phyloP scores from a whole-genome alignment of 192 early-diverging fungal genomes.

The Backusella westeae region DNA sequence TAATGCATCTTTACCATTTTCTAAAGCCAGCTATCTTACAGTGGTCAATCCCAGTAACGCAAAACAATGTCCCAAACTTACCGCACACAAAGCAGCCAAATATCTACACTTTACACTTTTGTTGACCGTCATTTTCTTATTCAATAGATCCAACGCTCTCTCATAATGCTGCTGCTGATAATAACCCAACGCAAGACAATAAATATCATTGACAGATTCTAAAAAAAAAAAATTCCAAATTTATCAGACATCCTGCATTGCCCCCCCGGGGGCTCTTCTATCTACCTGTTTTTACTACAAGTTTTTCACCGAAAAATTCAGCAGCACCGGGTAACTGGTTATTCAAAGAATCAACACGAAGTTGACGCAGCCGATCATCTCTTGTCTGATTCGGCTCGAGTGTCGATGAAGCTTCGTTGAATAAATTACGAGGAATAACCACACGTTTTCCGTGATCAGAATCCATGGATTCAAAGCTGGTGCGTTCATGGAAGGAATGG shows the following conservation, averaged over 20 bases:
- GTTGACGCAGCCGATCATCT: constrained; percentile 47
- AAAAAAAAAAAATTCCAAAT: neutral
- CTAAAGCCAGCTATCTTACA: constrained; percentile 36
- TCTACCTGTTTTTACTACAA: constrained; percentile 58
- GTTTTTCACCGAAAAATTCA: constrained; percentile 67
- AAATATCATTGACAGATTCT: constrained; percentile 49
- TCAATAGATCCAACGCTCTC: constrained; percentile 43
- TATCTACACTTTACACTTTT: constrained; percentile 47
- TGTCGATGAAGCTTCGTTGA: neutral
- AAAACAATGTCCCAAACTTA: constrained; percentile 28
- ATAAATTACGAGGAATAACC: neutral
- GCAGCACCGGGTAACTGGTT: constrained; percentile 53
- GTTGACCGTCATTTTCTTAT: constrained; percentile 39
- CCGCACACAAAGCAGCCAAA: constrained; percentile 54
- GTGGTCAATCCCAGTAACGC: neutral
- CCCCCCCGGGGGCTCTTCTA: neutral
- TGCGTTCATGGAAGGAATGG: neutral
- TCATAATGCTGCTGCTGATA: constrained; percentile 47
- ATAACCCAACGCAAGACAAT: constrained; percentile 48
- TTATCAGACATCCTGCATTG: no score
- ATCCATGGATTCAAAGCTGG: neutral
- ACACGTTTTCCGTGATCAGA: neutral
- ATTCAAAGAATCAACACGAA: constrained; percentile 53
- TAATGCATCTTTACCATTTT: constrained; percentile 54
- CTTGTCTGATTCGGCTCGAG: neutral